A percentile compares a stretch with the other conserved stretches of the same genome.
Evolutionary conservation across 805 yeast species (phyloP).

Genomic region (Saccharomycopsis vini): DNA sequence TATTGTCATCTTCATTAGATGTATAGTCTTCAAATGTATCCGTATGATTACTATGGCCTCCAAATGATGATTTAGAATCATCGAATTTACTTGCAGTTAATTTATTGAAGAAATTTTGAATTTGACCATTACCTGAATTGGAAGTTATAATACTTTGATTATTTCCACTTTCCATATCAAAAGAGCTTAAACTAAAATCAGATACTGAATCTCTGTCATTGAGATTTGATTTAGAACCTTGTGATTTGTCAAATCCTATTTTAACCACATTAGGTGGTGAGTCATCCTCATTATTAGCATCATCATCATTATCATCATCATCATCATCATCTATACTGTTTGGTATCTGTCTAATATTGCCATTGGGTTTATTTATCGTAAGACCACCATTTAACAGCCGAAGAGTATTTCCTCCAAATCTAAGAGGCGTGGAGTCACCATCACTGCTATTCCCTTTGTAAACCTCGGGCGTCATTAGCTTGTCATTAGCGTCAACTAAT

Average conservation of each 20-base stretch:
- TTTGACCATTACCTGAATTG: neutral
- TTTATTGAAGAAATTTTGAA: conserved; percentile 14
- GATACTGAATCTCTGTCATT: conserved; percentile 5
- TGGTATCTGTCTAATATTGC: too few relatives aligned
- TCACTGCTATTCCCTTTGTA: conserved; percentile 8
- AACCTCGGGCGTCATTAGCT: conserved; percentile 17
- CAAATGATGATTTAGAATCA: neutral
- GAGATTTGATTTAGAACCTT: neutral
- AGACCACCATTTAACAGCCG: neutral
- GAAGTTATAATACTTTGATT: conserved; percentile 8
- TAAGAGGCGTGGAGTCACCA: neutral
- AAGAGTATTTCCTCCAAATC: conserved; percentile 2
- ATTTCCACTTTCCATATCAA: conserved; percentile 11
- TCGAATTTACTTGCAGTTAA: neutral
- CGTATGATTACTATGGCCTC: conserved; percentile 1
- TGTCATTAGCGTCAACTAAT: conserved; percentile 16
- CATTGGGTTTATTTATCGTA: too few relatives aligned
- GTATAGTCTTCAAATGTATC: conserved; percentile 10
- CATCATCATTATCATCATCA: too few relatives aligned
- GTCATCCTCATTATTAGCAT: too few relatives aligned
- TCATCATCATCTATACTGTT: too few relatives aligned
- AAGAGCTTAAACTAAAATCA: conserved; percentile 5
- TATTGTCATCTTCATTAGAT: conserved; percentile 5
- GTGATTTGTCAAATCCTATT: conserved; percentile 1
- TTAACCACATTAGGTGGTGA: too few relatives aligned